Percentiles rank a stretch among this genome's conserved stretches.
phyloP scores from a whole-genome alignment of 2,329 filamentous ascomycete genomes.

The Rosellinia necatrix region DNA sequence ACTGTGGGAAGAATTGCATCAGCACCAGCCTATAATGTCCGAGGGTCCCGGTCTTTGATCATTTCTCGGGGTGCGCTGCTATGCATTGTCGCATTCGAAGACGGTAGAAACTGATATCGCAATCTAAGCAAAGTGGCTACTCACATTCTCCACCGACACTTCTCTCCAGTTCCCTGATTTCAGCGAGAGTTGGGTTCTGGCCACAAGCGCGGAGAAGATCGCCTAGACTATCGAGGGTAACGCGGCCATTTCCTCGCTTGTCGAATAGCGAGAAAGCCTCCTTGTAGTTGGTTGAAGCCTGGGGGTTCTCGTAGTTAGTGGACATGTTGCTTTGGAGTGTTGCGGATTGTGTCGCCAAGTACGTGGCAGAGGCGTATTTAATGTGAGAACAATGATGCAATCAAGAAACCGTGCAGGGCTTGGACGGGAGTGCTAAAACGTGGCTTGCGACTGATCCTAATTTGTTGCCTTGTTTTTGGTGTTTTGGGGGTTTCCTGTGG shows the following conservation, averaged over 20 bases:
- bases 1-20: constrained; percentile 58
- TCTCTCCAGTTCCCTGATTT: constrained; percentile 93
- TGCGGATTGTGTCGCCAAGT: constrained; percentile 13
- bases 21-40: constrained; percentile 8
- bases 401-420: constrained; percentile 5
- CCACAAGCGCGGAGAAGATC: constrained; percentile 95
- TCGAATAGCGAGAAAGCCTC: constrained; percentile 99
- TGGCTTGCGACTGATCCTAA: constrained; percentile 4
- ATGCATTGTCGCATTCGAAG: not conserved
- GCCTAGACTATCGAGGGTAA: constrained; percentile 82
- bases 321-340: constrained; percentile 33
- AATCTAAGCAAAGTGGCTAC: constrained; percentile 46
- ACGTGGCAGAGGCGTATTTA: constrained; percentile 19
- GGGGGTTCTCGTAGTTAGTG: constrained; percentile 43
- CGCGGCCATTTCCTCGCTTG: constrained; percentile 96
- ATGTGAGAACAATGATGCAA: constrained; percentile 11
- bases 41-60: too few species aligned
- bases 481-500: too few species aligned
- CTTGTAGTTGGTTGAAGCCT: constrained; percentile 97
- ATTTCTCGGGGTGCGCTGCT: not conserved
- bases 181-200: constrained; percentile 93
- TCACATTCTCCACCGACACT: constrained; percentile 87
- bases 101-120: not conserved
- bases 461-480: constrained; percentile 1
- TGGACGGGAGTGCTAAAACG: not conserved